phyloP scores from a whole-genome alignment of 2,329 filamentous ascomycete genomes.

The Monilinia polystroma region DNA sequence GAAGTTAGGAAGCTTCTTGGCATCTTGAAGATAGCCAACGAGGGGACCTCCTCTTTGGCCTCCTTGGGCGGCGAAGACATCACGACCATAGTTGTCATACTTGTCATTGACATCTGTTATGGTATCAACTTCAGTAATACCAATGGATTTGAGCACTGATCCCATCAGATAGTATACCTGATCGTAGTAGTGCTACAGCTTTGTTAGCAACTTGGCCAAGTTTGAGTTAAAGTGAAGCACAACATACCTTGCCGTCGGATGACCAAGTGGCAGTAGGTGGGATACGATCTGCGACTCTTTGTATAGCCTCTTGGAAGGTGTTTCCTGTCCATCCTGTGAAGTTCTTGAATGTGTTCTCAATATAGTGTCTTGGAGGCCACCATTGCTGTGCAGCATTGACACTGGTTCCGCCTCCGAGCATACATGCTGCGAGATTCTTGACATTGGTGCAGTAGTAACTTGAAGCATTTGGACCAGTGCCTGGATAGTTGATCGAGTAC shows the following conservation, averaged over 20 bases:
- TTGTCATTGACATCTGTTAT: not conserved
- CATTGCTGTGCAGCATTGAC: conserved; percentile 17
- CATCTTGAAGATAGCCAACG: conserved; percentile 1
- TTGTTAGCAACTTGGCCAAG: not conserved
- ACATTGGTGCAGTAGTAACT: conserved; percentile 7
- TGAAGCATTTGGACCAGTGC: not conserved
- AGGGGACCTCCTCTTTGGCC: conserved; percentile 16
- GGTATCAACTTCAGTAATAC: not conserved
- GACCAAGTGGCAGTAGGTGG: conserved; percentile 4
- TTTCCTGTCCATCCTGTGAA: conserved; percentile 10
- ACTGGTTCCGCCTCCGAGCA: conserved; percentile 17
- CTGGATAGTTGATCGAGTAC: conserved; percentile 1
- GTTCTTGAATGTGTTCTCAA: not conserved
- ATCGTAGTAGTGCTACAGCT: conserved; percentile 10
- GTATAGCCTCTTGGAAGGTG: conserved; percentile 2
- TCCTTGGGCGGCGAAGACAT: conserved; percentile 6
- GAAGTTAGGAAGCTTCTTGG: conserved; percentile 10
- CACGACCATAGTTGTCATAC: conserved; percentile 18
- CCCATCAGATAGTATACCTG: conserved; percentile 13
- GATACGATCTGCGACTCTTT: conserved; percentile 14
- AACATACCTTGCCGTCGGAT: not conserved
- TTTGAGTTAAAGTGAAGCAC: not conserved
- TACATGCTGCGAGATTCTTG: conserved; percentile 7
- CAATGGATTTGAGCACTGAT: not conserved
- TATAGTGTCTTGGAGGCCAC: conserved; percentile 13